These are phyloP conservation scores for Clitopilus hobsonii DNA, from an alignment of 768 basidiomycete species.

Conservation along the genomic window DNA sequence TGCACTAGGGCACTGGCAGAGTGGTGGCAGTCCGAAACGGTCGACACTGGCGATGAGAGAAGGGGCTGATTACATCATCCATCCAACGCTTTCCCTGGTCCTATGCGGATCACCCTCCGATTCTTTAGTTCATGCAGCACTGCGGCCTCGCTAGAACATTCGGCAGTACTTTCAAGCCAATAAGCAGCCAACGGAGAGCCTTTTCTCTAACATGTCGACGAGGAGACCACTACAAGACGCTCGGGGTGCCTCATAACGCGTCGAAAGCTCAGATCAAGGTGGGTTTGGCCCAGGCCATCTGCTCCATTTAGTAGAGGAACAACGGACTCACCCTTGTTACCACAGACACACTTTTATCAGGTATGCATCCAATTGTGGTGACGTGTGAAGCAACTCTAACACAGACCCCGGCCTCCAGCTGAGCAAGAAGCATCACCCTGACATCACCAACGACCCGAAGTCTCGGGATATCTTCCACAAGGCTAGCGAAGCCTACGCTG, in stretches of 20 bases:
- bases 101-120: neutral
- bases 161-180: neutral
- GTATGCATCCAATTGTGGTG: slow-evolving; percentile 14
- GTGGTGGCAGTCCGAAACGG: no score
- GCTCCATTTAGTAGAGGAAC: neutral
- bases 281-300: neutral
- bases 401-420: slow-evolving; percentile 23
- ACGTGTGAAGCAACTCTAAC: neutral
- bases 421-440: slow-evolving; percentile 46
- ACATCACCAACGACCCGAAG: slow-evolving; percentile 37
- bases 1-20: no score
- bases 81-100: neutral
- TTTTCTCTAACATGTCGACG: slow-evolving; percentile 20
- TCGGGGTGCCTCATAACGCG: slow-evolving; percentile 32
- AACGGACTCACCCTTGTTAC: neutral
- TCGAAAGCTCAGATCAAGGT: slow-evolving; percentile 42
- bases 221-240: slow-evolving; percentile 32
- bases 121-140: neutral
- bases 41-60: neutral
- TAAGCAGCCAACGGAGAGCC: neutral
- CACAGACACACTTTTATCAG: slow-evolving; percentile 38
- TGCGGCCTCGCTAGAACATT: neutral
- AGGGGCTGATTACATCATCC: neutral
- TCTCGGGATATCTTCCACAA: slow-evolving; percentile 33
- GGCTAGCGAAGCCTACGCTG: slow-evolving; percentile 39